Percentiles rank a stretch among this genome's conserved stretches.
phyloP scores from a whole-genome alignment of 1,284 basidiomycete genomes.

The Blastosporella zonata region DNA sequence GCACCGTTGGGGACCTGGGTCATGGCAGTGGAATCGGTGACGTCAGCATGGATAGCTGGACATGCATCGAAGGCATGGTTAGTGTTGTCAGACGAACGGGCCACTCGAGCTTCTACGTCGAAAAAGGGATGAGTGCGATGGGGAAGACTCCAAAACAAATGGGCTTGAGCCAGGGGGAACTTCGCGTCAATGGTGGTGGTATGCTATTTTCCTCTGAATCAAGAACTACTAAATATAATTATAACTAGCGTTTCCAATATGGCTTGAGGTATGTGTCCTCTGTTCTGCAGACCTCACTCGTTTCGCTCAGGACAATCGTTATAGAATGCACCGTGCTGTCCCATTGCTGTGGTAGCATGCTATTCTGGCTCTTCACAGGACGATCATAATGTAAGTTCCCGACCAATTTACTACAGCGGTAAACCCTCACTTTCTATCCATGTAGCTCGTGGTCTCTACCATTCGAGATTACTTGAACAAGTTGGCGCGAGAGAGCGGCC shows the following conservation, averaged over 20 bases:
- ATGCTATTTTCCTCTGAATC: conserved; percentile 25
- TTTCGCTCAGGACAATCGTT: conserved; percentile 12
- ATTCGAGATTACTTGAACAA: conserved; percentile 71
- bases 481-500: conserved; percentile 38
- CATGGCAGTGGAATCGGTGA: conserved; percentile 62
- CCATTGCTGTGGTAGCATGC: conserved; percentile 73
- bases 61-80: conserved; percentile 73
- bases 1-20: conserved; percentile 76
- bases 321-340: conserved; percentile 78
- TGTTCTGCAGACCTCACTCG: not conserved
- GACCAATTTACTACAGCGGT: not conserved
- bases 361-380: conserved; percentile 81
- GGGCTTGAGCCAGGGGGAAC: conserved; percentile 56
- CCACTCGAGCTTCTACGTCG: conserved; percentile 79
- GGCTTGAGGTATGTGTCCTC: conserved; percentile 60
- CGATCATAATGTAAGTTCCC: conserved; percentile 62
- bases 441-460: conserved; percentile 62
- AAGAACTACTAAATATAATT: conserved; percentile 14
- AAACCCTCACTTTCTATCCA: not conserved
- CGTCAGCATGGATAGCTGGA: conserved; percentile 77
- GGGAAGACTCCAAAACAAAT: conserved; percentile 71
- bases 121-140: conserved; percentile 78
- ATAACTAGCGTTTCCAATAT: conserved; percentile 71
- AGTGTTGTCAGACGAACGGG: conserved; percentile 76
- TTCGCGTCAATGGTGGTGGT: conserved; percentile 73